Evolutionary conservation across 2,329 filamentous ascomycete genomes (phyloP), one percentile per base, ranked within the genome.

Genomic region (Fusarium sp.): DNA sequence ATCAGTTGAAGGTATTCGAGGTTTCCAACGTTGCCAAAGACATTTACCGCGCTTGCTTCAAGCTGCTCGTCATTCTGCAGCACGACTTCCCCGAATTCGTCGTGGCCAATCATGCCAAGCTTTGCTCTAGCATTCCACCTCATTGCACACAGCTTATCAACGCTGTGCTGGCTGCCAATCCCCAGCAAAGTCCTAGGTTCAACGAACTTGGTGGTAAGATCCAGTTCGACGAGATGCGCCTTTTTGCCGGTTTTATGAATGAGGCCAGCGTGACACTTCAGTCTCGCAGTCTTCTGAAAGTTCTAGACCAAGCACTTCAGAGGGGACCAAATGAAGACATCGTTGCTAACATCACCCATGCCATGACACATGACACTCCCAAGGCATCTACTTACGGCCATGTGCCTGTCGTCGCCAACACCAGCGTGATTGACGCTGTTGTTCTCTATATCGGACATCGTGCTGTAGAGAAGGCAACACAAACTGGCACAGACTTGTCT

Each of bases 1-100:
- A 95, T 73, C 88, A 96, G 69, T 86, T 97, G 72, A 96, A 95
- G 81, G 88, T 91, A 14, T 84, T 91, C 33, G 91, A 91, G 64
- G 87, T 94, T 20, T 86, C 91, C 7, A 86, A 89, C 38, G 87
- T 93, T 55, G 90, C 91, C 38, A 95, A 94, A 79, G 93, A 95
- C 60, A 89, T 97, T 68, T 98, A 97, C 80, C 91, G 94, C 68
- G 94, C 92, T 13, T 90, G 93, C 3, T 84, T 97, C 52, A 94
- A 97, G 78, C 89, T 98, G 66, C 84, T 98, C 60, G 85, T 97
- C 38, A 88, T 97, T 57, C 85, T 99, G 58, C 93, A 97, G 75
- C 96, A 98, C 79, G 96, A 99, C 80, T 98, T 94, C 81, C 93
- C 95, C 0, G 94, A 98, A 62, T 99, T 97, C 81, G 84, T 99